A percentile compares a stretch with the other conserved stretches of the same genome.
phyloP scores from a whole-genome alignment of 345 rosid genomes.

The Mercurialis annua region DNA sequence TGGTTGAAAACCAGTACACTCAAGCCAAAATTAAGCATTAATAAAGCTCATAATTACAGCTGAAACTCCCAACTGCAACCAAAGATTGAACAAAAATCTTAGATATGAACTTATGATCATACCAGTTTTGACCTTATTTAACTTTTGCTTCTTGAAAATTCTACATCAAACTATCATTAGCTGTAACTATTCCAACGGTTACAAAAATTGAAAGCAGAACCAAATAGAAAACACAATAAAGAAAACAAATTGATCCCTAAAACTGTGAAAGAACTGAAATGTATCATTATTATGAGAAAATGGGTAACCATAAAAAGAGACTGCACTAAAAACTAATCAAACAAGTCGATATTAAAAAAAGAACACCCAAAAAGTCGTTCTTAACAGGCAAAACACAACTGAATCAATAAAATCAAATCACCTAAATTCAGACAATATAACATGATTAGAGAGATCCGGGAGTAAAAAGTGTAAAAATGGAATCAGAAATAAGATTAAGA shows the following conservation, averaged over 20 bases:
- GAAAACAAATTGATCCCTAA: neutral
- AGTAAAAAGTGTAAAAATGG: neutral
- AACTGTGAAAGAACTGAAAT: neutral
- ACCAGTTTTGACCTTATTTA: too few relatives aligned
- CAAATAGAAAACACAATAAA: neutral
- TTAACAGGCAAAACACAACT: neutral
- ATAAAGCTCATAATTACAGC: neutral
- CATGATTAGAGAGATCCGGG: too few relatives aligned
- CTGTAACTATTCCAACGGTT: neutral
- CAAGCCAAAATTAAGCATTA: too few relatives aligned
- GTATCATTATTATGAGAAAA: neutral
- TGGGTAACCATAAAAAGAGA: neutral
- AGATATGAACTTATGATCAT: too few relatives aligned
- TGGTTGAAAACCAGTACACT: neutral
- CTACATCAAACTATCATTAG: neutral
- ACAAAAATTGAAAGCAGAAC: neutral
- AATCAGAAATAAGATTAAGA: neutral
- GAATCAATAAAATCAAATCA: neutral
- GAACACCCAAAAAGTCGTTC: neutral
- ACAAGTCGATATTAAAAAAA: neutral
- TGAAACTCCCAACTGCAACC: neutral
- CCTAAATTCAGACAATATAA: neutral
- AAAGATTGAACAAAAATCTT: neutral
- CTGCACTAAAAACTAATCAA: neutral
- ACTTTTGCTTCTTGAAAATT: too few relatives aligned